Conservation (phyloP, 345 rosid species). For the Populus davidiana region DNA sequence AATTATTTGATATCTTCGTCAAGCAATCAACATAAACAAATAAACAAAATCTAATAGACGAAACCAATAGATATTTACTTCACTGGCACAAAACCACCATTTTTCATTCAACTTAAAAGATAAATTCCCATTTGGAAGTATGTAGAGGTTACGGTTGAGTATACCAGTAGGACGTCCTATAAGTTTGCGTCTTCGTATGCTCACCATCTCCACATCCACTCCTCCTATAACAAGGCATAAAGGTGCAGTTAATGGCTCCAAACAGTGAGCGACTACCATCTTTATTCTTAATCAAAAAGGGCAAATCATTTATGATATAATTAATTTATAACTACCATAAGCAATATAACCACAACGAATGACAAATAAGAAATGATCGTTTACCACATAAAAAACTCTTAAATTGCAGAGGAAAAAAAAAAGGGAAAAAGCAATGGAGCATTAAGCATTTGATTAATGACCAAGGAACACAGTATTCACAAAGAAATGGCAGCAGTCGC, state of each 20-base stretch:
- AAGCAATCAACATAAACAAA: background rate
- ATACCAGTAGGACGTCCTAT: constrained; percentile 13
- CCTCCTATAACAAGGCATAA: constrained; percentile 9
- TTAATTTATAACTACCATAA: background rate
- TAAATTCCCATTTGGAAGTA: background rate
- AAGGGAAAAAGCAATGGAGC: background rate
- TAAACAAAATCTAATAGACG: background rate
- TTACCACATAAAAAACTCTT: too few species aligned
- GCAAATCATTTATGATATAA: background rate
- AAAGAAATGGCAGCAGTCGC: background rate
- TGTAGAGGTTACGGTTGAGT: background rate
- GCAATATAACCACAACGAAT: background rate
- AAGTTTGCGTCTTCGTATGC: constrained; percentile 26
- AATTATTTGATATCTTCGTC: background rate
- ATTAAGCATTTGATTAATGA: background rate
- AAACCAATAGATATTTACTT: background rate
- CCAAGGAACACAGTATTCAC: background rate
- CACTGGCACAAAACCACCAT: background rate
- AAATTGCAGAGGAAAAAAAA: background rate
- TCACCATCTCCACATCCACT: constrained; percentile 25
- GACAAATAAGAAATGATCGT: background rate
- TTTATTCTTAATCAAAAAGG: background rate
- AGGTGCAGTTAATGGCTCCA: background rate
- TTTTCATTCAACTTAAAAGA: background rate
- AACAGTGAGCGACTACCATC: background rate